Conservation (phyloP, 108 stramenopile genomes). For the Discostella pseudostelligera region DNA sequence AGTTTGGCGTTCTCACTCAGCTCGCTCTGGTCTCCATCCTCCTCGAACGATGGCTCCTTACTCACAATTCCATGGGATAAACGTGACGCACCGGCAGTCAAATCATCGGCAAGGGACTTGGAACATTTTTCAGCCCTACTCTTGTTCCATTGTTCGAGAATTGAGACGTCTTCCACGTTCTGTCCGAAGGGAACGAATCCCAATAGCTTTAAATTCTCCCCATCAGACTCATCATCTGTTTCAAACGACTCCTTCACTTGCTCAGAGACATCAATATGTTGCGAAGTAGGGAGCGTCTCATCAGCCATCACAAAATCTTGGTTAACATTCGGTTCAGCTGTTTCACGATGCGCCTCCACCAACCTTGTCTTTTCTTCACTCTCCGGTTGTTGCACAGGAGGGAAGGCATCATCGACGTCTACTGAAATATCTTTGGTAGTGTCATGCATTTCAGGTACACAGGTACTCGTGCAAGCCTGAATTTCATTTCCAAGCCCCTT, state of each 20-base stretch:
- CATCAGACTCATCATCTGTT: conserved; percentile 3
- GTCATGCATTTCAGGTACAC: neutral
- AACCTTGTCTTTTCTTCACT: too few relatives aligned
- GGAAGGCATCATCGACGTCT: neutral
- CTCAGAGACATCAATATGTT: neutral
- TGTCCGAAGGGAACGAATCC: conserved; percentile 9
- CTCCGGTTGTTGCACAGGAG: neutral
- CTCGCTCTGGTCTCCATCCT: conserved; percentile 18
- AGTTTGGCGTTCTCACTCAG: conserved; percentile 30
- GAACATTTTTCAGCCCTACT: conserved; percentile 7
- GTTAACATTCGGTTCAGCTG: too few relatives aligned
- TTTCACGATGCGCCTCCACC: too few relatives aligned
- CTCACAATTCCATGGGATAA: conserved; percentile 11
- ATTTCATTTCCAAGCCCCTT: neutral
- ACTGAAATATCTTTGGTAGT: neutral
- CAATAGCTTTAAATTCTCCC: neutral
- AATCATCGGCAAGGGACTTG: conserved; percentile 44
- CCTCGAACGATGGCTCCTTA: conserved; percentile 9
- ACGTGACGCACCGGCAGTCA: conserved; percentile 22
- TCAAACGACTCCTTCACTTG: neutral
- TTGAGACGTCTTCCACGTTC: conserved; percentile 7
- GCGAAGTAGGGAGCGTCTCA: too few relatives aligned
- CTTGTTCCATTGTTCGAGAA: conserved; percentile 27
- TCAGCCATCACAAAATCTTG: too few relatives aligned
- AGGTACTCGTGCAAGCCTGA: neutral